Evolutionary conservation across 441 rosid genomes (phyloP), one percentile per base, ranked within the genome.

Genomic region (Rhodomyrtus psidioides): DNA sequence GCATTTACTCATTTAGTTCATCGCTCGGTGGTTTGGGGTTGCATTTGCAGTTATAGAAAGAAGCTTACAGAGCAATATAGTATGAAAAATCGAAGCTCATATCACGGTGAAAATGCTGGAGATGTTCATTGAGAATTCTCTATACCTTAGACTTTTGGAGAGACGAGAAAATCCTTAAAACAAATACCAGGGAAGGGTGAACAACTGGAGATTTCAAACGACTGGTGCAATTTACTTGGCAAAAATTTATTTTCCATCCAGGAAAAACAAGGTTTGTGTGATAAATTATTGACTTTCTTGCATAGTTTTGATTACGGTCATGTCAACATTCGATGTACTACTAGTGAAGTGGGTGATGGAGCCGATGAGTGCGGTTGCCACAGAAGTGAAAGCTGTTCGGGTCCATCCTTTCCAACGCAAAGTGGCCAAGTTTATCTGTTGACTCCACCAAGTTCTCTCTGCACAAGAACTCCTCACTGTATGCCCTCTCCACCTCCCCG

Each of bases 391-490:
- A 86, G 83, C 34, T 83, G n/a, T 51, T 75, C 16, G 83, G 83
- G 51, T 83, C 86, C 74, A 58, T 76, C 58, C 86, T 83, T 59
- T 86, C 88, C 26, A 86, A 53, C 70, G 83, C 85, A 39, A 86
- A 86, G 83, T 86, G 88, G 1, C 85, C 88, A 34, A 83, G 83
- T 81, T 70, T 86, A 51, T 79, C 55, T 9, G 82, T 83, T 7
- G 88, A 83, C 42, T 56, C 83, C 83, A 86, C 88, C 86, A 75
- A 34, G 85, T 86, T 86, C 53, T 86, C 86, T 1, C 83, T 51
- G 60, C 88, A 86, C 83, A 86, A 1, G 83, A 86, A 86, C 85
- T 86, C 88, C 44, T 74, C 83, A 2, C 88, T 85, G 83, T 55
- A 86, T 24, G 62, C 75, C 86, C 62, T 86, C 84, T 86, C 88